Base-by-base conservation (phyloP, 768 basidiomycete genomes). In the Mycena maculata region DNA sequence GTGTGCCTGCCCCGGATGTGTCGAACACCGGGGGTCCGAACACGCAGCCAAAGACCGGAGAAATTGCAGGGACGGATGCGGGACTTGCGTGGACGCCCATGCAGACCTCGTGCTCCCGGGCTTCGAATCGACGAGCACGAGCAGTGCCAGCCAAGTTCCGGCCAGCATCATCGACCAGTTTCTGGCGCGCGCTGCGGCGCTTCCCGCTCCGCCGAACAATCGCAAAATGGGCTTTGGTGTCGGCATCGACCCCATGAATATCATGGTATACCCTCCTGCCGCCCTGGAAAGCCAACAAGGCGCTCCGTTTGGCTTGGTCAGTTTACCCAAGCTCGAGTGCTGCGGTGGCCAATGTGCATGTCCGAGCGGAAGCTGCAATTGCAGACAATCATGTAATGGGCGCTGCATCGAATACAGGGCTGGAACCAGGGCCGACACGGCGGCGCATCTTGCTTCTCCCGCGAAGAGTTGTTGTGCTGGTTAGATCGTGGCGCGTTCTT, bases 1-100 rank as follows among this genome's bases (percentile, higher is more conserved):
- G 42, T 94, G 92, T 72, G 84, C 84, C 16, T 94, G 92, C 76
- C 91, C 91, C 0, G 91, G 91, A 36, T 94, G 92, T 73, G 75
- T 86, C 12, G 84, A 90, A 70, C 92, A 93, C 73, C 88, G 90
- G n/a, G 87, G 88, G 1, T 62, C 76, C 20, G 81, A 82, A 20
- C 75, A 87, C 64, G 84, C 79, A 22, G 82, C 82, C 48, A 71
- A 80, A 20, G 83, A 87, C 49, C 85, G 84, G 58, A 77, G 72
- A 27, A 78, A 82, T 67, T 86, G 85, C 72, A 80, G 78, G n/a
- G 82, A 85, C 36, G 85, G 85, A 22, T 93, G 92, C 72, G 80
- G 83, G 7, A 83, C 85, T 25, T 93, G 92, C 71, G 78, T 92
- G 30, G 92, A 93, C 75, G 78, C 82, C 65, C 75, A 72, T 27